These are phyloP conservation scores for Microbotryomycetes sp. DNA, from an alignment of 1,284 basidiomycete genomes.

Conservation along the genomic window DNA sequence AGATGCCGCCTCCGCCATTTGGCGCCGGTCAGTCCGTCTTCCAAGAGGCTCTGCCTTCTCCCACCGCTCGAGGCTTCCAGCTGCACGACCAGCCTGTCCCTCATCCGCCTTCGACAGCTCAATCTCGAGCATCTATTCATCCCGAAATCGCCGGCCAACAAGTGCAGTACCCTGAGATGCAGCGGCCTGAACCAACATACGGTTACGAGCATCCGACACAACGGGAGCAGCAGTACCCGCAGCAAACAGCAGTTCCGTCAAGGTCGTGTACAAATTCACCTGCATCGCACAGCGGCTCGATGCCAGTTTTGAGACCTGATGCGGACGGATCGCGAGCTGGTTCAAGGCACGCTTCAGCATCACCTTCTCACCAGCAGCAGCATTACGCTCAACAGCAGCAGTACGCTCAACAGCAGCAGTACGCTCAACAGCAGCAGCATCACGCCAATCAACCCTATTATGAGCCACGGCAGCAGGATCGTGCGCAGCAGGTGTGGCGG, in stretches of 20 bases:
- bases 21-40: neutral
- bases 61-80: neutral
- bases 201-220: neutral
- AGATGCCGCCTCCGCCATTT: neutral
- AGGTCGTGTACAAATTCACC: neutral
- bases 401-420: neutral
- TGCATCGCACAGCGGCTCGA: no score
- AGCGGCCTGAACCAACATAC: neutral
- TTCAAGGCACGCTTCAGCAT: neutral
- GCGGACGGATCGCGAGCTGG: neutral
- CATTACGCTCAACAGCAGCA: neutral
- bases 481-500: neutral
- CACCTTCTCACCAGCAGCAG: neutral
- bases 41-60: no score
- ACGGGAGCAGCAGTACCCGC: neutral
- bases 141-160: no score
- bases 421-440: neutral
- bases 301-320: no score
- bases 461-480: neutral
- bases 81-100: neutral
- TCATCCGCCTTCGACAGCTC: no score
- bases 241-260: neutral
- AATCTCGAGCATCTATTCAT: no score
- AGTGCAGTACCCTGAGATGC: no score
- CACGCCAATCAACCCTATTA: neutral